phyloP scores from a whole-genome alignment of 2,329 filamentous ascomycete genomes.

The Hypoxylon sp. region DNA sequence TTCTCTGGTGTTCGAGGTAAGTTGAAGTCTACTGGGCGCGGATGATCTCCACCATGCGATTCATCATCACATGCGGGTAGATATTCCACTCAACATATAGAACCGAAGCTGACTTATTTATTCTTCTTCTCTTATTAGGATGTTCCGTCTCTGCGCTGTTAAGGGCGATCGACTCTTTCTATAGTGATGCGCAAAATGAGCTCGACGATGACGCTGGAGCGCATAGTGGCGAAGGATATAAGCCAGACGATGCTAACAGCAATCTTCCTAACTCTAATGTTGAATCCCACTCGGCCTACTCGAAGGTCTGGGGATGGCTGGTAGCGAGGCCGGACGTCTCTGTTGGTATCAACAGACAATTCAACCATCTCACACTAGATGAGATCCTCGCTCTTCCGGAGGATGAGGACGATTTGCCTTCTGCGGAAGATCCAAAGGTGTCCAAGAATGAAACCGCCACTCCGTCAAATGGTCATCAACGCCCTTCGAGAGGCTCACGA shows the following conservation, averaged over 20 bases:
- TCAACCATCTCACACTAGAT: conserved; percentile 59
- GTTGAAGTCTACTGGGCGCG: conserved; percentile 41
- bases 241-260: neutral
- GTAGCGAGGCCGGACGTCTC: conserved; percentile 59
- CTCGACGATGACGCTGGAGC: neutral
- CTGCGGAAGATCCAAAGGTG: conserved; percentile 13
- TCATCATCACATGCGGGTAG: conserved; percentile 2
- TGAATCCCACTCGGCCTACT: conserved; percentile 50
- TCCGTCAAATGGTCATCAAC: conserved; percentile 9
- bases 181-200: conserved; percentile 23
- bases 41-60: conserved; percentile 18
- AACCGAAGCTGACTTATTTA: conserved; percentile 37
- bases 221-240: conserved; percentile 8
- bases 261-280: neutral
- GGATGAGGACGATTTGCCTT: conserved; percentile 41
- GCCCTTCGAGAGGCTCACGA: conserved; percentile 5
- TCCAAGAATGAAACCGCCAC: conserved; percentile 17
- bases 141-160: conserved; percentile 51
- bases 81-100: neutral
- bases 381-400: conserved; percentile 59
- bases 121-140: conserved; percentile 38
- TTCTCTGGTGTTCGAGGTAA: conserved; percentile 61
- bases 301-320: conserved; percentile 62
- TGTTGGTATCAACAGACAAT: conserved; percentile 56
- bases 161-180: conserved; percentile 51